Conservation (phyloP, 768 basidiomycete species). For the Agrocybe praecox region DNA sequence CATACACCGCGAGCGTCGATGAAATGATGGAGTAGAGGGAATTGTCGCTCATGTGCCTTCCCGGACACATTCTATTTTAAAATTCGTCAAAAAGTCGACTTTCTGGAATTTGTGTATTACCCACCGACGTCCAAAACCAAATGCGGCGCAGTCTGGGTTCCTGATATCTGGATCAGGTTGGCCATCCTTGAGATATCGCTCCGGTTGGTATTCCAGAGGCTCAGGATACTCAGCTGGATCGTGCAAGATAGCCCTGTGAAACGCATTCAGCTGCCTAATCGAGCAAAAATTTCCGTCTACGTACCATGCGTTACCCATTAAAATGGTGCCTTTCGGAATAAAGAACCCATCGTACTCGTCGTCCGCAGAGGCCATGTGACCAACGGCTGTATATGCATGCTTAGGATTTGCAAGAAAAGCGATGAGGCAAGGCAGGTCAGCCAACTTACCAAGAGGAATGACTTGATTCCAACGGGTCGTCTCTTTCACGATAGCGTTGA, state of each 20-base stretch:
- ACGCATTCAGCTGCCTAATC: too few relatives aligned
- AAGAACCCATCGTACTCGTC: conserved; percentile 35
- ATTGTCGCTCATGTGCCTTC: conserved; percentile 5
- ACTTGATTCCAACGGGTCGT: conserved; percentile 10
- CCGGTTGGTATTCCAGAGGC: conserved; percentile 32
- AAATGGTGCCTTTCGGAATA: conserved; percentile 32
- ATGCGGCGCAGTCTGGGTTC: conserved; percentile 15
- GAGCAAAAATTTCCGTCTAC: background rate
- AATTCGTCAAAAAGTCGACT: background rate
- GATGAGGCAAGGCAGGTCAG: background rate
- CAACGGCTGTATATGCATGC: conserved; percentile 17
- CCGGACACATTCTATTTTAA: conserved; percentile 13
- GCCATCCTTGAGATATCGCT: conserved; percentile 26
- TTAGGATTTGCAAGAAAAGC: background rate
- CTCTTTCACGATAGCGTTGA: conserved; percentile 15
- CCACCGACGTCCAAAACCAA: conserved; percentile 25
- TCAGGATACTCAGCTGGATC: conserved; percentile 33
- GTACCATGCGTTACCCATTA: conserved; percentile 34
- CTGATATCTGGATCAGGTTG: conserved; percentile 11
- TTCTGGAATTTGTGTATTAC: background rate
- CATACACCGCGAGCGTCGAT: background rate
- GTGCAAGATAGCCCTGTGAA: conserved; percentile 33
- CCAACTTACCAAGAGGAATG: conserved; percentile 19
- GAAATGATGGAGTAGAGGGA: background rate
- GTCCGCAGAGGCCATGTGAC: conserved; percentile 26